Evolutionary conservation across 1,284 basidiomycete genomes (phyloP), one percentile per base, ranked within the genome.

Genomic region (Ceratorhiza oryzae-sativae): DNA sequence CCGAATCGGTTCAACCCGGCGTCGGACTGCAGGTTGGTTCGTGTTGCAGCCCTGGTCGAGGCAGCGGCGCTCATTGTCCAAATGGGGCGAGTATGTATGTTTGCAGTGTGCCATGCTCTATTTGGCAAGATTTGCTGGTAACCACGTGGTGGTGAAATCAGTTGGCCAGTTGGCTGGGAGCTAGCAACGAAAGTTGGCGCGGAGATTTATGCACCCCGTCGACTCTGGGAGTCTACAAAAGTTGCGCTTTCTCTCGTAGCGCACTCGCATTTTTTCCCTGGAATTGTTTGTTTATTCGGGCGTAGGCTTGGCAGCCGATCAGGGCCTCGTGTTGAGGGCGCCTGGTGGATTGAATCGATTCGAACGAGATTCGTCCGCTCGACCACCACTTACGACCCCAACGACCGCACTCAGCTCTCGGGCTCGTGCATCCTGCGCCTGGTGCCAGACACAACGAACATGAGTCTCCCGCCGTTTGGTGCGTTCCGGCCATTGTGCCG

Each of bases 401-500:
- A 55, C 63, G 51, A 68, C 63, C 6, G 48, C 63, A 32, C 63
- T 25, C 18, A 65, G 48, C 62, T 23, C 46, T 10, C 46, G 18
- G 4, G 41, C n/a, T 34, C n/a, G 62, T 53, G 62, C 48, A 27
- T 55, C 56, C 62, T 39, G 46, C 51, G 62, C 62, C 62, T 53
- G 62, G 62, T 41, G 62, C 62, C 62, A 18, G 56, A 59, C 55
- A 34, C 56, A 39, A 65, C 46, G 41, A 62, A 27, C 49, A 68
- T 68, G 63, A 68, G 51, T 45, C 63, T 68, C 23, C 63, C 63
- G 39, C 63, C 63, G 45, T 90, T 90, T 77, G 88, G 88, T 72
- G 86, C 89, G 75, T 89, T 89, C 77, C 77, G 79, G 76, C 80
- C 85, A 18, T 83, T 90, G 23, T 90, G 88, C 79, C 80, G 81